phyloP scores from a whole-genome alignment of 768 basidiomycete genomes.

The Mycena indigotica region DNA sequence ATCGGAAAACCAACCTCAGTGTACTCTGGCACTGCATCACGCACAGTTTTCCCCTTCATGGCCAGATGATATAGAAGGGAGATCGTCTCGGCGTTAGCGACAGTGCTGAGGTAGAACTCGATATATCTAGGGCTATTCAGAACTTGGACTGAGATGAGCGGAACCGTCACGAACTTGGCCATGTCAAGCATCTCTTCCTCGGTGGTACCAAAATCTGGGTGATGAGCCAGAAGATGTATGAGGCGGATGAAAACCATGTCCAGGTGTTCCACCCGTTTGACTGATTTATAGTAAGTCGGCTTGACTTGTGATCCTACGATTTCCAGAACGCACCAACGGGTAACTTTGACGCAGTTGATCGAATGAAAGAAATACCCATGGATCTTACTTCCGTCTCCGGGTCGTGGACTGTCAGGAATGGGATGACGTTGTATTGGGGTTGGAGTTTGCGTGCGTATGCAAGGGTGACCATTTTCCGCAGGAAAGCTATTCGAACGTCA shows the following conservation, averaged over 20 bases:
- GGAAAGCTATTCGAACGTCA: slow-evolving; percentile 77
- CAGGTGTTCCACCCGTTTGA: slow-evolving; percentile 61
- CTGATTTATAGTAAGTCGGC: too few species aligned
- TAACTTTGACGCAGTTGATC: slow-evolving; percentile 48
- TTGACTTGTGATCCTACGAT: not conserved
- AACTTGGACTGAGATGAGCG: too few species aligned
- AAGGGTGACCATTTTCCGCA: slow-evolving; percentile 70
- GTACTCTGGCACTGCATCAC: slow-evolving; percentile 67
- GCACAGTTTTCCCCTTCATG: slow-evolving; percentile 81
- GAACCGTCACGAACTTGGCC: slow-evolving; percentile 81
- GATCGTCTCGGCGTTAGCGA: slow-evolving; percentile 81
- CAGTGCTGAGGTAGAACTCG: slow-evolving; percentile 79
- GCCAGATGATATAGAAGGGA: slow-evolving; percentile 83
- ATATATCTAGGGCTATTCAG: slow-evolving; percentile 63
- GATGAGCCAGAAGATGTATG: slow-evolving; percentile 87
- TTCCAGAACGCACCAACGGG: slow-evolving; percentile 39
- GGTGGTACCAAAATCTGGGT: slow-evolving; percentile 82
- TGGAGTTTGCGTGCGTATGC: slow-evolving; percentile 67
- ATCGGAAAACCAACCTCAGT: slow-evolving; percentile 58
- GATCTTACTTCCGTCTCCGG: slow-evolving; percentile 80
- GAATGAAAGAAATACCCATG: slow-evolving; percentile 60
- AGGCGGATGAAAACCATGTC: slow-evolving; percentile 86
- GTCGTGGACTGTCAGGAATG: slow-evolving; percentile 89
- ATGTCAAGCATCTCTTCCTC: slow-evolving; percentile 75
- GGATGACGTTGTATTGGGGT: slow-evolving; percentile 76